Evolutionary conservation across 2,329 filamentous ascomycete genomes (phyloP).

Genomic region (Exophiala aquamarina): DNA sequence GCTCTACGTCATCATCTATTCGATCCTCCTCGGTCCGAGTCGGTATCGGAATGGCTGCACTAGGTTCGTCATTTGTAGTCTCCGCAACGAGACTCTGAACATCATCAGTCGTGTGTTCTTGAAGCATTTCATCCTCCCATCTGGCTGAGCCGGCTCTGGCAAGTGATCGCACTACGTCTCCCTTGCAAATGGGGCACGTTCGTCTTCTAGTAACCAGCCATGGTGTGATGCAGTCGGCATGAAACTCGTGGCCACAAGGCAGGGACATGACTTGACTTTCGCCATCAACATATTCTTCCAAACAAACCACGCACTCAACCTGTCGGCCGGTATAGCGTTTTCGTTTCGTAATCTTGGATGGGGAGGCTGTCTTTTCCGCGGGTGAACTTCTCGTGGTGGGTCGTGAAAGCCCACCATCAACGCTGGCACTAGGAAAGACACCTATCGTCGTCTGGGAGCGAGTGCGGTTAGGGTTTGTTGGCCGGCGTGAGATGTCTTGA

Average conservation of each 20-base stretch:
- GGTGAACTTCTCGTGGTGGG: conserved; percentile 24
- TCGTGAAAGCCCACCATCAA: conserved; percentile 9
- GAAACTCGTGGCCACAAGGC: conserved; percentile 96
- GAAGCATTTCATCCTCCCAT: conserved; percentile 18
- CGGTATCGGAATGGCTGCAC: conserved; percentile 51
- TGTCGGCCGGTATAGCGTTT: conserved; percentile 64
- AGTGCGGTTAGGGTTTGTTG: conserved; percentile 28
- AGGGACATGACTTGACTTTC: conserved; percentile 95
- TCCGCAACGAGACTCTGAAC: conserved; percentile 47
- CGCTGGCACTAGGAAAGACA: conserved; percentile 24
- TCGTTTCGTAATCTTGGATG: conserved; percentile 42
- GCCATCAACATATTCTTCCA: conserved; percentile 95
- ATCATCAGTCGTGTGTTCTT: conserved; percentile 45
- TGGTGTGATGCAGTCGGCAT: conserved; percentile 96
- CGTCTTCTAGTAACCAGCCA: conserved; percentile 94
- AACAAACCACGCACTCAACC: conserved; percentile 91
- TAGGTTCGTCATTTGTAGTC: conserved; percentile 48
- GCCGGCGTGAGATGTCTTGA: conserved; percentile 33
- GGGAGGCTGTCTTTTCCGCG: conserved; percentile 30
- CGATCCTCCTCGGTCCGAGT: conserved; percentile 33
- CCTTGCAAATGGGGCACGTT: conserved; percentile 99
- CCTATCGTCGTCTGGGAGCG: conserved; percentile 40
- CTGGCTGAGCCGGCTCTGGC: conserved; percentile 42
- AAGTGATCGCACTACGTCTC: conserved; percentile 76
- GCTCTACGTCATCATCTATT: conserved; percentile 39